These are phyloP conservation scores for Polychytrium aggregatum DNA, from an alignment of 192 early-diverging fungal genomes.

Conservation along the genomic window DNA sequence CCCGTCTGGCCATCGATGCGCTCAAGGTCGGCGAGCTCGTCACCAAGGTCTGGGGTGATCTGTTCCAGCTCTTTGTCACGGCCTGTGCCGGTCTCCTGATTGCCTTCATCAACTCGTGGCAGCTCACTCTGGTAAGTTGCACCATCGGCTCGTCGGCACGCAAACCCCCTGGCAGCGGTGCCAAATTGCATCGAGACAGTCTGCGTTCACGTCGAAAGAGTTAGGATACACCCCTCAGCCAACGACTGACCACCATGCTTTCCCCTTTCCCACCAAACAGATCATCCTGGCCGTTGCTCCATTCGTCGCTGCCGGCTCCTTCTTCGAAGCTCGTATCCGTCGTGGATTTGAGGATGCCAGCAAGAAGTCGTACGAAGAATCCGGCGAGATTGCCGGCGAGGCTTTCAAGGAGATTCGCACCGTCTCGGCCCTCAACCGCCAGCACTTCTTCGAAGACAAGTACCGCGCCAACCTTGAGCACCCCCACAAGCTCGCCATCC, in stretches of 20 bases:
- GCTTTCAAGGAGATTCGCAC: slow-evolving; percentile 76
- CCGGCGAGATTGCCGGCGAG: slow-evolving; percentile 69
- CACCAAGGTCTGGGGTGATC: slow-evolving; percentile 36
- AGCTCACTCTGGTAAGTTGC: slow-evolving; percentile 70
- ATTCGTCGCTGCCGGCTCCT: slow-evolving; percentile 40
- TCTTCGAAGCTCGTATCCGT: slow-evolving; percentile 43
- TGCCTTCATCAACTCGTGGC: slow-evolving; percentile 68
- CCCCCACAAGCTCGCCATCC: slow-evolving; percentile 57
- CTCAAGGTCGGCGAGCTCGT: slow-evolving; percentile 42
- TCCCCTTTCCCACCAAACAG: no score
- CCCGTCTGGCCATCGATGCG: slow-evolving; percentile 73
- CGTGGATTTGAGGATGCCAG: slow-evolving; percentile 45
- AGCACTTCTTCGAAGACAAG: slow-evolving; percentile 54
- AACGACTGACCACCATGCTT: no score
- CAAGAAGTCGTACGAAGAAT: slow-evolving; percentile 57
- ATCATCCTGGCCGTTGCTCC: slow-evolving; percentile 57
- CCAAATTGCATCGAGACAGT: no score
- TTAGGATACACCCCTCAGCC: no score
- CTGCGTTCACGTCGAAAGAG: no score
- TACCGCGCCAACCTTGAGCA: slow-evolving; percentile 47
- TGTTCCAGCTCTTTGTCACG: slow-evolving; percentile 31
- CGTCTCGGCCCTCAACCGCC: slow-evolving; percentile 59
- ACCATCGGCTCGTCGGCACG: no score
- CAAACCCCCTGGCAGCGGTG: no score
- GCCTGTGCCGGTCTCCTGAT: slow-evolving; percentile 44